Base-by-base conservation (phyloP, 805 yeast species). In the Scheffersomyces stipitis region DNA sequence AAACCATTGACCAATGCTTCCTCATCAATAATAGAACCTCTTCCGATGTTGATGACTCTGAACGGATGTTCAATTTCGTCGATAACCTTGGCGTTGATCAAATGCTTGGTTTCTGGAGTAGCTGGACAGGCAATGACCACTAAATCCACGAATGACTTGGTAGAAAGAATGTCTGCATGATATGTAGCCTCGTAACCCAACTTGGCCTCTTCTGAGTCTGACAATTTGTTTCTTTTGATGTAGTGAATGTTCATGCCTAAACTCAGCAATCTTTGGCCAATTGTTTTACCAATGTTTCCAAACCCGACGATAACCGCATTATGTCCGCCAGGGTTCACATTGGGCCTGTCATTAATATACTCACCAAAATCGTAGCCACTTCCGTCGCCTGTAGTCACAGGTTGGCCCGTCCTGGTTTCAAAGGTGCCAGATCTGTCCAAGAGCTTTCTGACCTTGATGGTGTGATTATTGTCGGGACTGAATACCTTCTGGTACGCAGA, bases 1-100 rank as follows among this genome's bases (percentile, higher is more conserved):
- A 86, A 64, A 0, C 82, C 90, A 4, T 62, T 69, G 8, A 83
- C 65, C 32, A 85, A 58, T 2, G 78, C 89, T n/a, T 73, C 67
- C 48, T 81, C 88, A 46, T 84, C 79, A 41, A 86, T 71, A 24
- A 84, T 75, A 3, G 73, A 49, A 1, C 95, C 95, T 41, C 95
- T 67, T 2, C 95, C 95, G 28, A 86, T 79, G 51, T 86, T 86
- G 32, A 86, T 79, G 16, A 86, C 63, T 35, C 86, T 67, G 5
- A 81, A 71, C 1, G 85, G 82, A 28, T 66, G 62, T 28, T 73
- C 69, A 38, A 83, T 64, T 32, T 63, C 47, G 6, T 60, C 56
- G 15, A 86, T 66, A 0, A 81, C 54, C 0, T 65, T 50, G 23
- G 53, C 56, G 49, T 82, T 76, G 42, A 85, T 60, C 42, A 84